A percentile compares a stretch with the other conserved stretches of the same genome.
These are phyloP conservation scores for Pichia sp. DNA, from an alignment of 1,139 yeast genomes.

Conservation along the genomic window DNA sequence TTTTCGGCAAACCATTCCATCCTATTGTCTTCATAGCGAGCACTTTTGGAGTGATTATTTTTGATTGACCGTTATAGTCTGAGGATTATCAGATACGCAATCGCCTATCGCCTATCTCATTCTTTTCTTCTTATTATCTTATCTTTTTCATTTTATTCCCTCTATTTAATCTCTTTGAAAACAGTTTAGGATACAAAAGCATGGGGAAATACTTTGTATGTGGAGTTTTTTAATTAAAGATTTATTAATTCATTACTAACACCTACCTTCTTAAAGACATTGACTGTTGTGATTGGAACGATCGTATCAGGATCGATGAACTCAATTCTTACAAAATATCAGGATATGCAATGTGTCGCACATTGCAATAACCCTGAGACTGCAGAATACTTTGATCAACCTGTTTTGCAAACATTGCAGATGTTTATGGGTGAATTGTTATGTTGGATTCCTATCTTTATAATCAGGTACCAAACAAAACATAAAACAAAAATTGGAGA, in stretches of 20 bases:
- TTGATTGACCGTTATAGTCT: too few species aligned
- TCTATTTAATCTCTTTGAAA: too few species aligned
- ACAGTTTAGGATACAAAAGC: too few species aligned
- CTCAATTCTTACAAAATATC: conserved; percentile 69
- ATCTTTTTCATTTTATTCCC: too few species aligned
- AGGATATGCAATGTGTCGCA: conserved; percentile 68
- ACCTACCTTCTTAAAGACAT: conserved; percentile 7
- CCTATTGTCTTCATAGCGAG: too few species aligned
- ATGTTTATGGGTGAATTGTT: conserved; percentile 76
- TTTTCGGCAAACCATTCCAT: too few species aligned
- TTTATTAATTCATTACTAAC: not conserved
- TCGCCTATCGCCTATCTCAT: too few species aligned
- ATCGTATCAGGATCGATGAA: conserved; percentile 68
- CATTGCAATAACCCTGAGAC: conserved; percentile 46
- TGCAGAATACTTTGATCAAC: conserved; percentile 59
- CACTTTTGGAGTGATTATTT: too few species aligned
- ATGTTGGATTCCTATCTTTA: conserved; percentile 38
- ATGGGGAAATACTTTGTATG: not conserved
- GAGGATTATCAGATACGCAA: too few species aligned
- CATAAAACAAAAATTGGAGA: not conserved
- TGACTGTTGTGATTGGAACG: conserved; percentile 42
- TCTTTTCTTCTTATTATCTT: too few species aligned
- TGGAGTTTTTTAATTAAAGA: too few species aligned
- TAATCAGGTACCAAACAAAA: conserved; percentile 5
- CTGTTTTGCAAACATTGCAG: conserved; percentile 72